Evolutionary conservation across 176 grass and related monocot species (phyloP).

Genomic region (Musa itinerans): DNA sequence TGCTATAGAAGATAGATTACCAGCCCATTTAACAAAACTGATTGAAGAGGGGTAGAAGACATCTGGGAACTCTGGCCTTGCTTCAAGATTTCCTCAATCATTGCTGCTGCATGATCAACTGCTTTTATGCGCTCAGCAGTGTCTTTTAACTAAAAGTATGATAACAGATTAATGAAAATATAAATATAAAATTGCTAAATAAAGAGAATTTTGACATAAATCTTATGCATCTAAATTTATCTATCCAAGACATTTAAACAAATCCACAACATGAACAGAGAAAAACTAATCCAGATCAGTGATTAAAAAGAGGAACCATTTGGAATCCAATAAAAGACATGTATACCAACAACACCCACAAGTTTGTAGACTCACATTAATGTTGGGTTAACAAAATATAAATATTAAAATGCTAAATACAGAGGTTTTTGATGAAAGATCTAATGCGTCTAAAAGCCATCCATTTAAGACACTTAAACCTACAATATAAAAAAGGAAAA

Average conservation of each 20-base stretch:
- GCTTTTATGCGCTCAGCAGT: slow-evolving; percentile 75
- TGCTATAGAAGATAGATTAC: slow-evolving; percentile 9
- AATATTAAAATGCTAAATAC: no score
- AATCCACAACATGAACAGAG: not conserved
- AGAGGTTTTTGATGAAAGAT: no score
- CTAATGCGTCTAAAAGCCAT: no score
- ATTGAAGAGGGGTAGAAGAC: slow-evolving; percentile 19
- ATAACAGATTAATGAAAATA: not conserved
- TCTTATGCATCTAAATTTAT: not conserved
- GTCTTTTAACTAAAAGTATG: slow-evolving; percentile 56
- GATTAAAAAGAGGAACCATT: no score
- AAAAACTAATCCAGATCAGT: not conserved
- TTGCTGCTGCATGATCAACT: slow-evolving; percentile 74
- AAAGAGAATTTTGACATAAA: not conserved
- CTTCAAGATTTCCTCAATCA: slow-evolving; percentile 85
- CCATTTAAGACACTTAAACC: no score
- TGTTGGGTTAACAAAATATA: no score
- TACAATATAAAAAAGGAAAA: no score
- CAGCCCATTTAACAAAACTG: slow-evolving; percentile 29
- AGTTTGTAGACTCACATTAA: no score
- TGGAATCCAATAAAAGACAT: no score
- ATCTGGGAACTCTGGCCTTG: slow-evolving; percentile 37
- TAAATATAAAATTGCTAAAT: not conserved
- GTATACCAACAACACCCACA: no score
- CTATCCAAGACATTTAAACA: not conserved